A percentile compares a stretch with the other conserved stretches of the same genome.
phyloP scores from a whole-genome alignment of 1,284 basidiomycete species.

The Ustilago crameri region DNA sequence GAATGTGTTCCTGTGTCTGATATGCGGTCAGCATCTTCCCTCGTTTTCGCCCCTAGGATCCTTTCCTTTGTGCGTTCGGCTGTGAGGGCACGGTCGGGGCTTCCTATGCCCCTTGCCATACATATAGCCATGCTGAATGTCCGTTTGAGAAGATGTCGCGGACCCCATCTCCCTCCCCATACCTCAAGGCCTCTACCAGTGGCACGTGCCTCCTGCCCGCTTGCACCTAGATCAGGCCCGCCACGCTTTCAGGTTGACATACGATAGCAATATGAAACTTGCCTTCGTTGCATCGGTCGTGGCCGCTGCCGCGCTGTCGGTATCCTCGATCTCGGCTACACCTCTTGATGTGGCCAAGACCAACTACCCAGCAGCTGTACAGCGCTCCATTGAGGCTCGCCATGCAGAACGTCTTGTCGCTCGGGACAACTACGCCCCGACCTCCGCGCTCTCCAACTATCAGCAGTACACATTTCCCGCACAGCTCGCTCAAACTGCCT shows the following conservation, averaged over 20 bases:
- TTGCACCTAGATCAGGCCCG: not conserved
- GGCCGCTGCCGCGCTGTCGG: conserved; percentile 17
- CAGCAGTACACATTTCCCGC: conserved; percentile 45
- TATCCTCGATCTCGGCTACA: conserved; percentile 13
- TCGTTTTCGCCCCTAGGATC: not conserved
- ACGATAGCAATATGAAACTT: conserved; percentile 17
- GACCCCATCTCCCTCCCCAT: not conserved
- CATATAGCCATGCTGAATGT: not conserved
- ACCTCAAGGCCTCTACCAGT: too few relatives aligned
- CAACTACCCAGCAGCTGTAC: conserved; percentile 22
- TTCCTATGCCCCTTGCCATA: not conserved
- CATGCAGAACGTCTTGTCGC: conserved; percentile 17
- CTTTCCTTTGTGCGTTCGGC: not conserved
- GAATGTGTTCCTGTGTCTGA: not conserved
- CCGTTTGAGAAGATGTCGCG: not conserved
- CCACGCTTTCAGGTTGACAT: not conserved
- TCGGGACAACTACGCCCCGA: conserved; percentile 25
- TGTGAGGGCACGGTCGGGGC: not conserved
- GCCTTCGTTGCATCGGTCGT: conserved; percentile 16
- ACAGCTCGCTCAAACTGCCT: conserved; percentile 48
- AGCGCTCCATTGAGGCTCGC: conserved; percentile 19
- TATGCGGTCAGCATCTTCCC: not conserved
- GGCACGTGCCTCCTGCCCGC: not conserved
- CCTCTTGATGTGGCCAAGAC: conserved; percentile 8
- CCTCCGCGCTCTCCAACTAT: conserved; percentile 33